Percentiles rank a stretch among this genome's conserved stretches.
Evolutionary conservation across 768 basidiomycete species (phyloP).

Genomic region (Suillus discolor): DNA sequence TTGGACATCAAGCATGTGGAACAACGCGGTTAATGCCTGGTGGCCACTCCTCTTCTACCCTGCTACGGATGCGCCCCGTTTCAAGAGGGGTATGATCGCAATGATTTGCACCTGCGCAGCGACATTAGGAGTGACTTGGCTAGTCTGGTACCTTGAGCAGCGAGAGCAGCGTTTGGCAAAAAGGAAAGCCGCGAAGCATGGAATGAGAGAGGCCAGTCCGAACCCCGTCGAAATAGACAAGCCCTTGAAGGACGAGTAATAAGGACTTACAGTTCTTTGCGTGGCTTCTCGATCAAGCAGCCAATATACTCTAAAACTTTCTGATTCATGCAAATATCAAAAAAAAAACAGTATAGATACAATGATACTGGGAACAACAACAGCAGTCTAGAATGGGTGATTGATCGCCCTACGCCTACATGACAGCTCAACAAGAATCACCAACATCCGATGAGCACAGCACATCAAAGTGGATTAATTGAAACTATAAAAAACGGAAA

Average conservation of each 20-base stretch:
- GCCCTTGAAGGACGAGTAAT: background rate
- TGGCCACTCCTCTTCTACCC: slow-evolving; percentile 74
- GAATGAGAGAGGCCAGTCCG: background rate
- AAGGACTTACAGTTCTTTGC: background rate
- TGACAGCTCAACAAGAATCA: background rate
- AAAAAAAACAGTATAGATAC: slow-evolving; percentile 16
- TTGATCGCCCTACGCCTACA: background rate
- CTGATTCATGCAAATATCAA: slow-evolving; percentile 8
- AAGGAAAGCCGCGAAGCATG: background rate
- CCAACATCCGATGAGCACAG: slow-evolving; percentile 19
- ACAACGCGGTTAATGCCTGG: slow-evolving; percentile 69
- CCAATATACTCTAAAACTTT: background rate
- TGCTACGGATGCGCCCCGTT: slow-evolving; percentile 70
- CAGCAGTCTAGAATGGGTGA: slow-evolving; percentile 5
- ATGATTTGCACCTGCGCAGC: slow-evolving; percentile 61
- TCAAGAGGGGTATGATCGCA: slow-evolving; percentile 68
- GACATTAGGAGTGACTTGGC: slow-evolving; percentile 55
- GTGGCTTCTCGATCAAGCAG: background rate
- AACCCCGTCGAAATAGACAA: background rate
- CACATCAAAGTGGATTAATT: slow-evolving; percentile 14
- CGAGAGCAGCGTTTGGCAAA: slow-evolving; percentile 31
- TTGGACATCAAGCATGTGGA: slow-evolving; percentile 56
- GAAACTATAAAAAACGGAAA: slow-evolving; percentile 9
- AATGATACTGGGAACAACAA: slow-evolving; percentile 11
- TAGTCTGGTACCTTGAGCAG: slow-evolving; percentile 58